Evolutionary conservation across 164 flowering plant species (phyloP), one percentile per base, ranked within the genome.

Genomic region (Platanus orientalis): DNA sequence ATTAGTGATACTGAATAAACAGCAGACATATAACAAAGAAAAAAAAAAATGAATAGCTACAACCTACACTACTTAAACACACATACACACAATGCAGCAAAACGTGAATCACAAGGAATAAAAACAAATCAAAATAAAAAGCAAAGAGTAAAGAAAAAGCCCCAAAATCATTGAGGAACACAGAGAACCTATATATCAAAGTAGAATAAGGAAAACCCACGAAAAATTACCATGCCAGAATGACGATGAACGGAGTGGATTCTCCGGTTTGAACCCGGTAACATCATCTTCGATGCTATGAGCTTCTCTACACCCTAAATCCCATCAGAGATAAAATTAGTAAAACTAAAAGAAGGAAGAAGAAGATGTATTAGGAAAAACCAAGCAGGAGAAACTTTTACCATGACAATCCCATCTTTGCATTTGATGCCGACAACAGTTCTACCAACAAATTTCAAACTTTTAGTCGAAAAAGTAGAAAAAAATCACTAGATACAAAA

Each of bases 251-350:
- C 90, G 3, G 98, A 75, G 57, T 93, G 98, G 56, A 90, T 89
- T 74, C 98, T 78, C 60, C 97, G 70, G 61, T 93, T 93, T 10
- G 97, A 90, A 23, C 97, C 98, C 1, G 97, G 89, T 61, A 93
- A 68, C 98, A 93, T 90, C 98, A 93, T 93, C 81, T 92, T 92
- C 2, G 97, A 89, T n/a, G n/a, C n/a, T n/a, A n/a, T n/a, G n/a
- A n/a, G n/a, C n/a, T n/a, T n/a, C n/a, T n/a, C n/a, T n/a, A 93
- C 97, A 25, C 97, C 98, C 97, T 89, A 69, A 24, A 42, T 42
- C 23, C n/a, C n/a, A n/a, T 25, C 25, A 57, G 60, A 60, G 39
- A 42, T 53, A 65, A 40, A 36, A 67, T 28, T 23, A 60, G 51
- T 17, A 30, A n/a, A n/a, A 13, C 7, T 21, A 26, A 20, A 20